A percentile compares a stretch with the other conserved stretches of the same genome.
These are phyloP conservation scores for Cytospora piceae DNA, from an alignment of 2,329 filamentous ascomycete species.

Conservation along the genomic window DNA sequence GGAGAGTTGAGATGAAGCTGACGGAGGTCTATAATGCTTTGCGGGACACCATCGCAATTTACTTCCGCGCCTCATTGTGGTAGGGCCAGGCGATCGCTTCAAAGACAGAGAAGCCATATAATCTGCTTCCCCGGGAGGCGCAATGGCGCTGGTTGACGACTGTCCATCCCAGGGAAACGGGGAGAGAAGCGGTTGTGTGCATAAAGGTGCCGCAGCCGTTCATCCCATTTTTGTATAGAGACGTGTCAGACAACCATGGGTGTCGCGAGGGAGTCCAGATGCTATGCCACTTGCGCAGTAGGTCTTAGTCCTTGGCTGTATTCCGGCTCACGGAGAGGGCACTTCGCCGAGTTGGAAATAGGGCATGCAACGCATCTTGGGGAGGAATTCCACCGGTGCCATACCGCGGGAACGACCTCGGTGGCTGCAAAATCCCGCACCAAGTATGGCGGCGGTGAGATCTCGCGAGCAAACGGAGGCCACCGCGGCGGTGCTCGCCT, in stretches of 20 bases:
- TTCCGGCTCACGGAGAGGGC: neutral
- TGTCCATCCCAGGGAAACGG: neutral
- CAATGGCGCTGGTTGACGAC: neutral
- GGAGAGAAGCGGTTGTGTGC: neutral
- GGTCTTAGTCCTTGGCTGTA: constrained; percentile 1
- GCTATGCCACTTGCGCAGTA: neutral
- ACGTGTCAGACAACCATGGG: neutral
- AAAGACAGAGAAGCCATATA: neutral
- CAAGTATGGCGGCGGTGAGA: neutral
- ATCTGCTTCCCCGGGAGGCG: neutral
- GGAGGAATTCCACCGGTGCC: neutral
- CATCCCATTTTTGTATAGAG: neutral
- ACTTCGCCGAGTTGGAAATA: constrained; percentile 7
- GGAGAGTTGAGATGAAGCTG: constrained; percentile 72
- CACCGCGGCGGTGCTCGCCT: constrained; percentile 8
- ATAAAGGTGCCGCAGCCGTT: neutral
- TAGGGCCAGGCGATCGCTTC: neutral
- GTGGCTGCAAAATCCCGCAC: neutral
- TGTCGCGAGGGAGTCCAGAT: neutral
- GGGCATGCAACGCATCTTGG: neutral
- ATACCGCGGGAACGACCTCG: neutral
- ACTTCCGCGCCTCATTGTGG: neutral
- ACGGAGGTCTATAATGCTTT: constrained; percentile 4
- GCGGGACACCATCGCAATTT: neutral
- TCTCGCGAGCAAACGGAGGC: neutral